Base-by-base conservation (phyloP, 345 rosid genomes). In the Camelina neglecta region DNA sequence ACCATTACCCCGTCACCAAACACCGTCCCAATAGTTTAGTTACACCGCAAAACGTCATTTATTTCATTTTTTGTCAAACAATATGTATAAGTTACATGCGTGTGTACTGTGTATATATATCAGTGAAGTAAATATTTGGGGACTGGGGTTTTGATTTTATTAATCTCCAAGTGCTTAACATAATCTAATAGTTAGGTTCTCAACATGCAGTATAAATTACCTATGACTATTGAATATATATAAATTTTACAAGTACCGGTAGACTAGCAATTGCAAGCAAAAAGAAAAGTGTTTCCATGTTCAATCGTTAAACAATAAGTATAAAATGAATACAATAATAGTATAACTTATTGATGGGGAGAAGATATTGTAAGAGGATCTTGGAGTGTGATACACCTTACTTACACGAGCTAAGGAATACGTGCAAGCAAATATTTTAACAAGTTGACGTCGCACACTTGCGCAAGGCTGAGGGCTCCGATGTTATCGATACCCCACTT, bases 391-490 rank as follows among this genome's bases (percentile, higher is more conserved):
- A 36, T 26, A 18, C 54, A 75, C 54, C 39, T 38, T 0, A 76
- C 31, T 24, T 0, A 61, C 31, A 61, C 41, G 10, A 3, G 57
- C 74, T 21, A 50, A 29, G 49, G 64, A 45, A 76, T 69, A 56
- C 80, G 80, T 69, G 75, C 57, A 70, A 70, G 71, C 65, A 70
- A 70, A 63, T 62, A 70, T 69, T 67, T 60, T 68, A 63, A 61
- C 39, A 61, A 69, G 64, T 31, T 75, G 61, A 68, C 62, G 20
- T 50, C 62, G 49, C 31, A 61, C 65, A 76, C 74, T 75, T 60
- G 54, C 67, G 67, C 55, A 67, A 75, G 45, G 49, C 74, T 75
- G 50, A 58, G 64, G 45, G 57, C 79, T 75, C 65, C 65, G 69
- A 69, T 42, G 47, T 45, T 33, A 76, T 20, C 59, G 10, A 69